Percentiles rank a stretch among this genome's conserved stretches.
phyloP scores from a whole-genome alignment of 1,284 basidiomycete genomes.

The Rhodotorula sp. region DNA sequence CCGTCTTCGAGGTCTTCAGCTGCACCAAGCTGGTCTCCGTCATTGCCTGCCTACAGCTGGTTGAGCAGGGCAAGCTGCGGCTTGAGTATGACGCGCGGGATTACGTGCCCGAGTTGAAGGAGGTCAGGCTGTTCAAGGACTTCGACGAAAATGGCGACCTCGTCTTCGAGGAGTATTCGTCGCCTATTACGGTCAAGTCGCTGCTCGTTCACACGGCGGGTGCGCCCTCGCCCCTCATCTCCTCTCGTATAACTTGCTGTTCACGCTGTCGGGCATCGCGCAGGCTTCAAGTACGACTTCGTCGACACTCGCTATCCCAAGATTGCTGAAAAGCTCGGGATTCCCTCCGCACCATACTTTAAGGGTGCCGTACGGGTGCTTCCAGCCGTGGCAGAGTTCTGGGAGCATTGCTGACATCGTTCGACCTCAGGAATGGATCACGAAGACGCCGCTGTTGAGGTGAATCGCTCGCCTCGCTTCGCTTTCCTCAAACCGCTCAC shows the following conservation, averaged over 20 bases:
- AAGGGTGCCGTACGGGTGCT: not conserved
- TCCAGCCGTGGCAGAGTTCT: no score
- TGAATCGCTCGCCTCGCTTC: not conserved
- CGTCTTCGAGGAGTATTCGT: not conserved
- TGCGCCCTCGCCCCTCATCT: not conserved
- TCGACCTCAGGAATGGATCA: not conserved
- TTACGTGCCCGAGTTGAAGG: constrained; percentile 14
- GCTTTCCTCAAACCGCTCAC: not conserved
- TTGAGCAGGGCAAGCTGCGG: constrained; percentile 24
- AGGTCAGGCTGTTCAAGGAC: constrained; percentile 9
- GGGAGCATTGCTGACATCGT: not conserved
- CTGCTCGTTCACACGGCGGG: constrained; percentile 22
- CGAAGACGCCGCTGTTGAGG: not conserved
- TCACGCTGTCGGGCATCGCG: not conserved
- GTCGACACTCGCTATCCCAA: not conserved
- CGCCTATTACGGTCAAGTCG: constrained; percentile 7
- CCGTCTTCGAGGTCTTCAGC: constrained; percentile 4
- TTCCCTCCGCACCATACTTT: not conserved
- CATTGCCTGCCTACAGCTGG: constrained; percentile 22
- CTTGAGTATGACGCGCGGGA: constrained; percentile 17
- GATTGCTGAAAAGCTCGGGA: constrained; percentile 4
- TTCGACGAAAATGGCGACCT: constrained; percentile 6
- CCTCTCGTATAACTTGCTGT: not conserved
- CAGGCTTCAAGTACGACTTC: constrained; percentile 8
- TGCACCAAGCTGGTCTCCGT: constrained; percentile 10